Base-by-base conservation (phyloP, 257 asterid genomes). In the Cinchona pubescens region DNA sequence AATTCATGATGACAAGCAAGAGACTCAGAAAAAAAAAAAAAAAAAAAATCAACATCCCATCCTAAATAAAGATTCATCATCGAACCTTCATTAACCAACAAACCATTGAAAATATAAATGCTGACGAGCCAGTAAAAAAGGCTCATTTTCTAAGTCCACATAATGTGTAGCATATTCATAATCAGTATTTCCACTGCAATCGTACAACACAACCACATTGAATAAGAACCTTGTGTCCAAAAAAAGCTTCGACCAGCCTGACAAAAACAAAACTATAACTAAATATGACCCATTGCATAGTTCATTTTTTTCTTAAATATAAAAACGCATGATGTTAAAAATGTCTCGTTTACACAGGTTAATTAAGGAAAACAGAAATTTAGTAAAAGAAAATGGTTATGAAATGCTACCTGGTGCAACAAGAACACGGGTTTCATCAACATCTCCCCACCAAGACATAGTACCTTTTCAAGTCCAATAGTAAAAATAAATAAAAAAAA, bases 401-500 rank as follows among this genome's bases (percentile, higher is more conserved):
- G n/a, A 76, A 62, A 15, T 37, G 19, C 49, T 80, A 92, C 96
- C 97, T 80, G 86, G 91, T 7, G 93, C 91, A 65, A 94, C 82
- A 30, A 94, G 88, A 67, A 94, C 89, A 30, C 97, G 95, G 63
- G 86, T 83, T 85, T 89, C 96, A 59, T 78, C 80, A 34, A 84
- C 79, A 74, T 88, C 92, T 79, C 87, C 97, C 89, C 88, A 84
- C 97, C 94, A 89, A 76, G 88, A 85, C 98, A 93, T 93, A 32
- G 18, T 45, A 83, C 81, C 81, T 77, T 74, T n/a, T n/a, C n/a
- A n/a, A n/a, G n/a, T n/a, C n/a, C n/a, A n/a, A n/a, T 15, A 63
- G 7, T 32, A 40, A 64, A 69, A 5, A 49, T 35, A 19, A 51
- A 23, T 19, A 63, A 43, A 5, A 27, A 23, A 34, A 3, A 16